A percentile compares a stretch with the other conserved stretches of the same genome.
Evolutionary conservation across 768 basidiomycete species (phyloP).

Genomic region (Ramaria rubella): DNA sequence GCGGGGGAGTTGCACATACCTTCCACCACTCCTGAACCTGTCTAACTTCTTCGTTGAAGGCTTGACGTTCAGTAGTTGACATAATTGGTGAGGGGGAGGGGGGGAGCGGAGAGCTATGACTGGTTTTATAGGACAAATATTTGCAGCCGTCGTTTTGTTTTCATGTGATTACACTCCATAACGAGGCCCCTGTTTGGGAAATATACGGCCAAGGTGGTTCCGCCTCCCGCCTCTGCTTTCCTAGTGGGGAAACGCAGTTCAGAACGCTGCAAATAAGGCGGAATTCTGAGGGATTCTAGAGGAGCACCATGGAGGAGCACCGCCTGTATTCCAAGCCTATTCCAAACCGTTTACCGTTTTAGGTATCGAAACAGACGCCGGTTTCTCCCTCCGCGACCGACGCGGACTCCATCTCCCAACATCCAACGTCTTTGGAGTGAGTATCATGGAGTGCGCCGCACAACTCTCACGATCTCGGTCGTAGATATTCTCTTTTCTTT

Average conservation of each 20-base stretch:
- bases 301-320: not conserved
- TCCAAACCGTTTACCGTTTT: too few relatives aligned
- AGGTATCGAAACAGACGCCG: not conserved
- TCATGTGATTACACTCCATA: not conserved
- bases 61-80: constrained; percentile 3
- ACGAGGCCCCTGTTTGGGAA: not conserved
- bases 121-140: not conserved
- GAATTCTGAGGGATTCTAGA: not conserved
- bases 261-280: too few relatives aligned
- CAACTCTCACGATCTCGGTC: too few relatives aligned
- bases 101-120: not conserved
- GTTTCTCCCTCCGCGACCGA: not conserved
- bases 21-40: constrained; percentile 90
- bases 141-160: not conserved
- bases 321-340: too few relatives aligned
- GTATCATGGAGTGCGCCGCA: too few relatives aligned
- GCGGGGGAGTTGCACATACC: constrained; percentile 37
- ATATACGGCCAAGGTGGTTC: not conserved
- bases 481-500: too few relatives aligned
- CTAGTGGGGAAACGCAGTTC: too few relatives aligned
- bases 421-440: too few relatives aligned
- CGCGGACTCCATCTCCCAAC: not conserved
- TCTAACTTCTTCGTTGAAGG: constrained; percentile 74
- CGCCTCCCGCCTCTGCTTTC: not conserved
- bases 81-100: not conserved